Conservation (phyloP, 495 filamentous ascomycete species). For the Rusavskia elegans region DNA sequence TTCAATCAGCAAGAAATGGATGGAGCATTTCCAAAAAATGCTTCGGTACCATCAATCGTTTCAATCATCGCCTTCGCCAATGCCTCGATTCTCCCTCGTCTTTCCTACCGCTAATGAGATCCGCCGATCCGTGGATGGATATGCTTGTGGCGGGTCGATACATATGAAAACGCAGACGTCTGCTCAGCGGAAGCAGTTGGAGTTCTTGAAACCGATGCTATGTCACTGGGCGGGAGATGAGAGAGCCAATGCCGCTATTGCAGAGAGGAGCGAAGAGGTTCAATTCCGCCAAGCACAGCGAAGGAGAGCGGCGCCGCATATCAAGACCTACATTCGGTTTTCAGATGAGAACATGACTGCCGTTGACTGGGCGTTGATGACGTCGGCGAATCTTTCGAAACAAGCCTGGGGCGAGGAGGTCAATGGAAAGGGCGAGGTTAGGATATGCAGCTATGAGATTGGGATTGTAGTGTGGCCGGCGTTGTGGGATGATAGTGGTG, state of each 20-base stretch:
- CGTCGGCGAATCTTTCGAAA: conserved; percentile 73
- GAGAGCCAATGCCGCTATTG: conserved; percentile 3
- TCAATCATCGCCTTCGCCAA: conserved; percentile 7
- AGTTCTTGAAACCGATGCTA: conserved; percentile 54
- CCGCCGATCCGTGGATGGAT: conserved; percentile 64
- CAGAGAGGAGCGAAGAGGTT: background rate
- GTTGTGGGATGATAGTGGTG: conserved; percentile 30
- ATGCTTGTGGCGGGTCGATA: conserved; percentile 62
- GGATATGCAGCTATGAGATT: conserved; percentile 70
- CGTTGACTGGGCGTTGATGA: conserved; percentile 79
- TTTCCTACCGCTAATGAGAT: conserved; percentile 73
- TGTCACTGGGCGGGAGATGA: conserved; percentile 50
- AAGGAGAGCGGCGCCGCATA: conserved; percentile 72
- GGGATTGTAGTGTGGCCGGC: conserved; percentile 77
- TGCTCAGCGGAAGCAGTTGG: conserved; percentile 56
- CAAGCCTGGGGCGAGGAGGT: conserved; percentile 71
- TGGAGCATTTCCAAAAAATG: conserved; percentile 29
- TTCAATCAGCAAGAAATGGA: conserved; percentile 67
- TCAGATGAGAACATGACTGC: conserved; percentile 24
- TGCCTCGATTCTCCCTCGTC: conserved; percentile 42
- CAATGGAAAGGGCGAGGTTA: conserved; percentile 38
- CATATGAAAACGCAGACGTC: conserved; percentile 60
- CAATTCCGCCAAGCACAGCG: conserved; percentile 37
- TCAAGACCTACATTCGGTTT: conserved; percentile 81
- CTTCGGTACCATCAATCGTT: conserved; percentile 41